Base-by-base conservation (phyloP, 805 yeast species). In the Torulaspora gathmanii region DNA sequence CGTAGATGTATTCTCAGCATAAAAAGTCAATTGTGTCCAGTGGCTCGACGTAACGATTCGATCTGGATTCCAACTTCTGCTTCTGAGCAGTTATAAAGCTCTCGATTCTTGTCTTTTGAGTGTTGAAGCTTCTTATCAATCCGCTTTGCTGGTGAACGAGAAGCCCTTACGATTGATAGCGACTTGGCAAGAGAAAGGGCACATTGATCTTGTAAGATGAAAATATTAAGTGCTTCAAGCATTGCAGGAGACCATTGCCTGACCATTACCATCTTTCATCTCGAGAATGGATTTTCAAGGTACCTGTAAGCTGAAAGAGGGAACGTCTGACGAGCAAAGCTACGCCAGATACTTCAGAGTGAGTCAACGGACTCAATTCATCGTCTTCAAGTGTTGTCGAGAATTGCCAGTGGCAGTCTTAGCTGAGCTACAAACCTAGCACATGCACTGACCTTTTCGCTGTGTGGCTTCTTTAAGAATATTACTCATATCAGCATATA, bases 351-450 rank as follows among this genome's bases (percentile, higher is more conserved):
- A 10, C 8, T 22, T 22, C 9, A 6, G 4, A 7, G 2, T 22
- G 3, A 22, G 25, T 10, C 25, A 22, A 22, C 8, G 6, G 25
- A 5, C 4, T 7, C 25, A 22, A 22, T 22, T 22, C 10, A 22
- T 22, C 25, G 25, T 22, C 2, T 22, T 22, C 25, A 7, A 10
- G 8, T 10, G 8, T 7, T 22, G 6, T 22, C 8, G 25, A 22
- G 25, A 7, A 7, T 22, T 22, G 25, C 25, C 6, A 22, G 2
- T 10, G 25, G 8, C 8, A 10, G 25, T 22, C 4, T 22, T 22
- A 22, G 25, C 71, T 85, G 37, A 96, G 97, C 19, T 73, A 82
- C 36, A 96, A 89, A 62, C 15, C 30, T 6, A 27, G 30, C 30
- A 27, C 30, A 27, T 27, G 30, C 15, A 27, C 2, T 27, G 20